Percentiles rank a stretch among this genome's conserved stretches.
Evolutionary conservation across 1,284 basidiomycete species (phyloP).

Genomic region (Ganoderma resinaceum): DNA sequence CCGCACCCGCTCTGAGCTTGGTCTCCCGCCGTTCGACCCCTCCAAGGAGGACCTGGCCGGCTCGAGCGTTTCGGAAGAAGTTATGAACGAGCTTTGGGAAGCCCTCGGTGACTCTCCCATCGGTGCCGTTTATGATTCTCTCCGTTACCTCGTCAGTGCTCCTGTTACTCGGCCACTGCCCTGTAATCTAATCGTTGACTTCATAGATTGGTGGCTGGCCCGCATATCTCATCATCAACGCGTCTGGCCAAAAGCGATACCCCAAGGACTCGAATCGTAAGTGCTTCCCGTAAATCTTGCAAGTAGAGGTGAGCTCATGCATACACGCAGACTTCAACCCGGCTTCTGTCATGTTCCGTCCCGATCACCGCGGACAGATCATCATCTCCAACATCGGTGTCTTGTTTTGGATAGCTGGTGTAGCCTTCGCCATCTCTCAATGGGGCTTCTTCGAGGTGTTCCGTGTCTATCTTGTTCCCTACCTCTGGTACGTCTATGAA

Average conservation of each 20-base stretch:
- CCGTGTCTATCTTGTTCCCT: conserved; percentile 87
- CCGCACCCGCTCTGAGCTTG: conserved; percentile 79
- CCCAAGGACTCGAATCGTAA: conserved; percentile 85
- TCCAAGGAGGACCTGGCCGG: conserved; percentile 75
- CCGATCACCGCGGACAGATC: conserved; percentile 84
- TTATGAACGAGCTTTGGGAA: conserved; percentile 85
- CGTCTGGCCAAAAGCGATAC: conserved; percentile 90
- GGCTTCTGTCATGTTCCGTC: conserved; percentile 82
- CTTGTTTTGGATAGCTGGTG: conserved; percentile 70
- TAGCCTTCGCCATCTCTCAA: conserved; percentile 66
- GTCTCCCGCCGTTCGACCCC: conserved; percentile 71
- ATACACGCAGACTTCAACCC: conserved; percentile 80
- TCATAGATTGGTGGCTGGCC: conserved; percentile 84
- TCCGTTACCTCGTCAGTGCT: conserved; percentile 73
- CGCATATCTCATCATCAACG: conserved; percentile 85
- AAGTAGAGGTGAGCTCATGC: background rate
- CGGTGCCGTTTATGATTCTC: conserved; percentile 70
- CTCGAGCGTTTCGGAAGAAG: conserved; percentile 70
- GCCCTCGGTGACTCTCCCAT: conserved; percentile 94
- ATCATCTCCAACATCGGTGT: conserved; percentile 89
- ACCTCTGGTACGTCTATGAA: conserved; percentile 72
- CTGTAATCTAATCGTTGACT: conserved; percentile 8
- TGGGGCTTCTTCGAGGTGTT: conserved; percentile 82
- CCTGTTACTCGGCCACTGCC: background rate
- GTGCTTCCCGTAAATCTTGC: conserved; percentile 33